Evolutionary conservation across 768 basidiomycete species (phyloP).

Genomic region (Strobilomyces confusus): DNA sequence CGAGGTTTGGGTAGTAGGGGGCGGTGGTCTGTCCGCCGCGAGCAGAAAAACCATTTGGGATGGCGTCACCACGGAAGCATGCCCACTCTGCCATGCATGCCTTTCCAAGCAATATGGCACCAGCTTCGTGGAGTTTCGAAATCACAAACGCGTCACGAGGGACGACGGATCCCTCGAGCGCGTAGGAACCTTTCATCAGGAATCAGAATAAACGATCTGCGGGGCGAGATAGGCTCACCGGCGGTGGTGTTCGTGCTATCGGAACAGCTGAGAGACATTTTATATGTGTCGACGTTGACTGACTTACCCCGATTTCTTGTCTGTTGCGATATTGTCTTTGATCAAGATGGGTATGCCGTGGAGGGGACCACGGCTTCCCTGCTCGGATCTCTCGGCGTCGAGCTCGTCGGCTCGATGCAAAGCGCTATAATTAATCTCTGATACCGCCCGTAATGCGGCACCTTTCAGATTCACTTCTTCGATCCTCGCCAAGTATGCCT

Average conservation of each 20-base stretch:
- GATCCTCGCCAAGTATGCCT: slow-evolving; percentile 67
- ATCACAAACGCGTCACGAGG: slow-evolving; percentile 33
- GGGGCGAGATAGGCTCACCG: slow-evolving; percentile 36
- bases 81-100: slow-evolving; percentile 43
- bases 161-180: slow-evolving; percentile 37
- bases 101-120: slow-evolving; percentile 40
- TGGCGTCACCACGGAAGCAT: slow-evolving; percentile 32
- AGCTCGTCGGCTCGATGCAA: slow-evolving; percentile 47
- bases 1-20: slow-evolving; percentile 40
- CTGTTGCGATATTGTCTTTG: slow-evolving; percentile 44
- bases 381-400: slow-evolving; percentile 48
- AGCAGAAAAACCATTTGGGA: slow-evolving; percentile 42
- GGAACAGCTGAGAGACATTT: neutral
- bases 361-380: slow-evolving; percentile 42
- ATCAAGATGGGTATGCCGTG: slow-evolving; percentile 59
- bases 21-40: slow-evolving; percentile 42
- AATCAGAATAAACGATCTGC: neutral
- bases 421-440: slow-evolving; percentile 55
- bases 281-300: neutral
- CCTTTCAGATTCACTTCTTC: slow-evolving; percentile 66
- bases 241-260: slow-evolving; percentile 46
- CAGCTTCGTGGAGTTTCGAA: slow-evolving; percentile 30
- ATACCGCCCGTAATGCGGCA: slow-evolving; percentile 51
- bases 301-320: slow-evolving; percentile 23
- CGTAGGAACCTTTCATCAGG: slow-evolving; percentile 30